Percentiles rank a stretch among this genome's conserved stretches.
Evolutionary conservation across 805 yeast genomes (phyloP).

Genomic region (Danielia oregonensis): DNA sequence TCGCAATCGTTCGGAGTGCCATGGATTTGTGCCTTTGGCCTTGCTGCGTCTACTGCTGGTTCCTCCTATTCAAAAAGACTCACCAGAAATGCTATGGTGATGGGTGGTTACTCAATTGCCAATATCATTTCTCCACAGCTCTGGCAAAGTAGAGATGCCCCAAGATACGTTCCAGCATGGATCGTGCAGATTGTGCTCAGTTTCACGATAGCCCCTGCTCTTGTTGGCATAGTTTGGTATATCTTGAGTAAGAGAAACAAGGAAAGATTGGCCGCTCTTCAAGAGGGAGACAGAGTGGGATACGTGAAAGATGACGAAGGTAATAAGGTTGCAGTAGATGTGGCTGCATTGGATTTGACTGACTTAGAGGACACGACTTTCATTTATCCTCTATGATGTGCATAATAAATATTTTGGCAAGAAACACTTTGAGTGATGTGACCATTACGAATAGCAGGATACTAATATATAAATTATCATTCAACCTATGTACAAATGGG

Average conservation of each 20-base stretch:
- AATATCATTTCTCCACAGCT: conserved; percentile 56
- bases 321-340: conserved; percentile 27
- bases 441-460: too few species aligned
- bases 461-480: too few species aligned
- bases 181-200: conserved; percentile 53
- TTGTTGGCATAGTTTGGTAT: conserved; percentile 41
- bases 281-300: conserved; percentile 22
- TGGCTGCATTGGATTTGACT: conserved; percentile 49
- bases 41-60: conserved; percentile 33
- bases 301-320: conserved; percentile 27
- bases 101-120: conserved; percentile 45
- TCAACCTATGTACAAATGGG: too few species aligned
- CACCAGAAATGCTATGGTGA: conserved; percentile 41
- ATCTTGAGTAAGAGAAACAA: conserved; percentile 44
- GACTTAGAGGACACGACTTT: conserved; percentile 50
- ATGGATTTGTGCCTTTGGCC: conserved; percentile 27
- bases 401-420: too few species aligned
- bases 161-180: conserved; percentile 39
- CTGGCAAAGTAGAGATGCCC: conserved; percentile 47
- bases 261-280: conserved; percentile 27
- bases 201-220: conserved; percentile 43
- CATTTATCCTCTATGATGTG: conserved; percentile 43
- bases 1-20: conserved; percentile 42
- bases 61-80: conserved; percentile 46
- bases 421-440: too few species aligned